Percentiles rank a stretch among this genome's conserved stretches.
phyloP scores from a whole-genome alignment of 192 early-diverging fungal species.

The Spizellomyces punctatus region DNA sequence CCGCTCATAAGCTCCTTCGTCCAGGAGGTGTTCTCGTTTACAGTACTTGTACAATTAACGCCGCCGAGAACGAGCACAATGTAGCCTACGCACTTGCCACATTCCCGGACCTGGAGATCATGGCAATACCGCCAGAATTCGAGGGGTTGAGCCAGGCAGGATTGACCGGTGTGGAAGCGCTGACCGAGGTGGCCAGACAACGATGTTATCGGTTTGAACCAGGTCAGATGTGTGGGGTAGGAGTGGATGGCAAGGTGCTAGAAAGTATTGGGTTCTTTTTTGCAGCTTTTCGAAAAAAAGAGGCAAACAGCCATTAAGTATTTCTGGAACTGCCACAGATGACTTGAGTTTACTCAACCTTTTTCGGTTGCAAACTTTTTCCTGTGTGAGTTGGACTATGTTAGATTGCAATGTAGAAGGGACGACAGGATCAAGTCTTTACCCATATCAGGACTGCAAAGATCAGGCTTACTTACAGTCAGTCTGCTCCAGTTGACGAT shows the following conservation, averaged over 20 bases:
- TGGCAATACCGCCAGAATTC: not conserved
- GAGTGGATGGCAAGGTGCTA: constrained; percentile 9
- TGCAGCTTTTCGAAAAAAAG: constrained; percentile 27
- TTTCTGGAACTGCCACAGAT: too few relatives aligned
- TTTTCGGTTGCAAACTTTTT: too few relatives aligned
- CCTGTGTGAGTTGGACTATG: too few relatives aligned
- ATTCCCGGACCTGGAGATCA: constrained; percentile 26
- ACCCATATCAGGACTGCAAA: too few relatives aligned
- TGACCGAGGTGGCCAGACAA: constrained; percentile 1
- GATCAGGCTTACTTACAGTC: too few relatives aligned
- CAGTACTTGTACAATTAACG: constrained; percentile 23
- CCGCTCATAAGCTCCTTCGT: constrained; percentile 76
- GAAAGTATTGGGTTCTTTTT: constrained; percentile 36
- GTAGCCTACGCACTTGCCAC: constrained; percentile 11
- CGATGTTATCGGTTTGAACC: constrained; percentile 20
- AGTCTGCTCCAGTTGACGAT: too few relatives aligned
- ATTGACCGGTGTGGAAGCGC: constrained; percentile 9
- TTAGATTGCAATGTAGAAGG: too few relatives aligned
- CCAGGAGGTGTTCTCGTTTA: constrained; percentile 84
- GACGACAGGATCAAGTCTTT: too few relatives aligned
- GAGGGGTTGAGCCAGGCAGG: not conserved
- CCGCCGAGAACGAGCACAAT: constrained; percentile 24
- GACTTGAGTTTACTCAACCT: too few relatives aligned
- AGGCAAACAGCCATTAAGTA: not conserved
- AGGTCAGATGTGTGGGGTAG: constrained; percentile 11